A percentile compares a stretch with the other conserved stretches of the same genome.
Conservation (phyloP, 495 filamentous ascomycete genomes). For the Talaromyces wortmannii region DNA sequence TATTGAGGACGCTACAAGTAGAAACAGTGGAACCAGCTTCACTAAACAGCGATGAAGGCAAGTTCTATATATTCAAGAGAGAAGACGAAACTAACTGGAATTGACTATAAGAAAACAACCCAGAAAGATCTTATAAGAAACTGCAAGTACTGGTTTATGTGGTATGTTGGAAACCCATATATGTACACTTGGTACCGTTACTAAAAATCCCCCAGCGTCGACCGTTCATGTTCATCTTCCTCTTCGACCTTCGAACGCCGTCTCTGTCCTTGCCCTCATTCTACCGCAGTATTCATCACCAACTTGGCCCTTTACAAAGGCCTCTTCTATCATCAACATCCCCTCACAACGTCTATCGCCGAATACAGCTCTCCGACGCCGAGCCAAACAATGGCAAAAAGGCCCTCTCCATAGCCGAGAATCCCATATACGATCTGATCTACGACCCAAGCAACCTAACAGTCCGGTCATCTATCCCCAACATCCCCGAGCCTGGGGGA, state of each 20-base stretch:
- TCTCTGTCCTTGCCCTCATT: slow-evolving; percentile 60
- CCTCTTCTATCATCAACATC: slow-evolving; percentile 63
- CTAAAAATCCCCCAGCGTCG: slow-evolving; percentile 38
- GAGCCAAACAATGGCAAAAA: background rate
- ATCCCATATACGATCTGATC: slow-evolving; percentile 74
- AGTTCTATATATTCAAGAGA: background rate
- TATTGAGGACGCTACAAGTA: slow-evolving; percentile 45
- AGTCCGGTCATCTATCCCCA: slow-evolving; percentile 79
- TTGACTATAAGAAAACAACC: background rate
- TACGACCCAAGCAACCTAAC: slow-evolving; percentile 75
- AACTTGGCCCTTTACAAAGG: slow-evolving; percentile 71
- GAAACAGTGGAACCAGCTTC: slow-evolving; percentile 11
- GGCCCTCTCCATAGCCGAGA: slow-evolving; percentile 17
- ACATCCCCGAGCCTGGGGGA: slow-evolving; percentile 72
- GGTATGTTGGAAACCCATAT: slow-evolving; percentile 22
- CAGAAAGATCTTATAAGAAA: slow-evolving; percentile 23
- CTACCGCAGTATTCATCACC: slow-evolving; percentile 76
- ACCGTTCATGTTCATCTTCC: slow-evolving; percentile 87
- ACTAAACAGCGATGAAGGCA: slow-evolving; percentile 12
- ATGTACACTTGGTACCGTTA: background rate
- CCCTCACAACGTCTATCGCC: slow-evolving; percentile 38
- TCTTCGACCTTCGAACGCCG: slow-evolving; percentile 68
- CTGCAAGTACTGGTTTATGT: slow-evolving; percentile 69
- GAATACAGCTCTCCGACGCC: slow-evolving; percentile 24
- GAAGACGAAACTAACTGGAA: slow-evolving; percentile 1